Percentiles rank a stretch among this genome's conserved stretches.
phyloP scores from a whole-genome alignment of 2,329 filamentous ascomycete genomes.

The Zymoseptoria pseudotritici region DNA sequence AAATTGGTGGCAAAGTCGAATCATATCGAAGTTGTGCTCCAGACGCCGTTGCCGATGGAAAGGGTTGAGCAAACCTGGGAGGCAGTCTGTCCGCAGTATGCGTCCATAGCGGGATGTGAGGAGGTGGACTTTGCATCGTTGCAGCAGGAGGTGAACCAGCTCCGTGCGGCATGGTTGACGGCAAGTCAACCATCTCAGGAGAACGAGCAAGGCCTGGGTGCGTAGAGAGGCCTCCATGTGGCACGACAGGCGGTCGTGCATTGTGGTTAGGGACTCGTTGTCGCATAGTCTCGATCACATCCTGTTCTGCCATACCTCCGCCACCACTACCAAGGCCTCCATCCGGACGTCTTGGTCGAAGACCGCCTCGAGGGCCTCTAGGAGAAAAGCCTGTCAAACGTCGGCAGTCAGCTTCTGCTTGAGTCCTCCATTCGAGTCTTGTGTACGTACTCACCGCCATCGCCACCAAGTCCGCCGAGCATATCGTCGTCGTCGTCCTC shows the following conservation, averaged over 20 bases:
- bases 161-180: not conserved
- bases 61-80: not conserved
- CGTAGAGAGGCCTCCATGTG: not conserved
- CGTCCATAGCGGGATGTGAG: not conserved
- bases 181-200: not conserved
- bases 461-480: constrained; percentile 10
- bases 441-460: constrained; percentile 15
- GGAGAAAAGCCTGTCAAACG: constrained; percentile 1
- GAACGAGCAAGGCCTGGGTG: not conserved
- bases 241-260: not conserved
- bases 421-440: not conserved
- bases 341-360: constrained; percentile 1
- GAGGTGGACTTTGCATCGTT: not conserved
- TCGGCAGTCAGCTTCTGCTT: not conserved
- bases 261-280: not conserved
- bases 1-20: not conserved
- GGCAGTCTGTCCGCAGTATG: not conserved
- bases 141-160: not conserved
- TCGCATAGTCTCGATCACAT: not conserved
- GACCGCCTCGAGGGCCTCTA: constrained; percentile 7
- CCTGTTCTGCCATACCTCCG: not conserved
- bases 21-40: not conserved
- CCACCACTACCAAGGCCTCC: not conserved
- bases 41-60: not conserved
- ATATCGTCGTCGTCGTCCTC: constrained; percentile 12